Evolutionary conservation across 306 rosid species (phyloP), one percentile per base, ranked within the genome.

Genomic region (Rubus parviflorus): DNA sequence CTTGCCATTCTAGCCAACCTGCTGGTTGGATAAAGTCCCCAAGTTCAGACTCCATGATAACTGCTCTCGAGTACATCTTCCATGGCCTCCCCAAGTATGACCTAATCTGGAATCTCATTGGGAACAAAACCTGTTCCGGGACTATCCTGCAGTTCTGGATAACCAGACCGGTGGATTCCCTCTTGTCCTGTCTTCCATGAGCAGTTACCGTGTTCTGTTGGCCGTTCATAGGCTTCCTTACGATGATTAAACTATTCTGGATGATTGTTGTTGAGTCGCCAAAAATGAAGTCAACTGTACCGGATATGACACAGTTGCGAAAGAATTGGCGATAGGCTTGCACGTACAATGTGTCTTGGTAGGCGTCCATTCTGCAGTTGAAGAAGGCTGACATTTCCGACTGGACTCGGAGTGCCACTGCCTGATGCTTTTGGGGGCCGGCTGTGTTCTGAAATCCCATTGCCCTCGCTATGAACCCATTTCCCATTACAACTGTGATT

Each of bases 131-230:
- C 17, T 23, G 15, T 30, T 81, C 82, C 0, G 82, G 82, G 41
- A 63, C 77, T 17, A 84, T 81, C 25, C 20, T 81, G 82, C 87
- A 77, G 70, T 80, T 84, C 41, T 85, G 83, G 76, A 81, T 66
- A 8, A 81, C 81, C 14, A 81, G 7, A 48, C 79, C 85, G 0
- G 76, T 74, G n/a, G 37, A 45, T 66, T 80, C 63, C 53, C 48
- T 15, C 64, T 13, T 57, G n/a, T 80, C 75, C 6, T 45, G 12
- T 46, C 79, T 80, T 38, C 83, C 83, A 10, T 80, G 75, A 46
- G 83, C 79, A 13, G 83, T 80, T 54, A 74, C 75, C 0, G 75
- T 74, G 64, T 73, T 80, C 53, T 66, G 9, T 38, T 80, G 83
- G 20, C 20, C 22, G 7, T 37, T 7, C 69, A 45, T 42, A 0